Conservation (phyloP, 225 moss, liverwort and hornwort genomes). For the Polytrichum commune region DNA sequence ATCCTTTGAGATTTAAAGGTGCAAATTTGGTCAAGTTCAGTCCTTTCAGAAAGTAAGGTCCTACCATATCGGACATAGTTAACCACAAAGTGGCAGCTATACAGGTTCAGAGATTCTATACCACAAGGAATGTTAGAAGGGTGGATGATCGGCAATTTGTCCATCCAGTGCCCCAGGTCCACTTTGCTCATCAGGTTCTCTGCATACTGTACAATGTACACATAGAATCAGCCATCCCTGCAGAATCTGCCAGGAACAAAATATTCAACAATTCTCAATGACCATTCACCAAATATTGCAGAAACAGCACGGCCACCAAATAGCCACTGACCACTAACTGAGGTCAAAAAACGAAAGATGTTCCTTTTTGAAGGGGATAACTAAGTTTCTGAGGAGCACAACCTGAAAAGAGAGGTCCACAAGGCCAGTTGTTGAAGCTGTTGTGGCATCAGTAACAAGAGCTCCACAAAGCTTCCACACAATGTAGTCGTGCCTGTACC, state of each 20-base stretch:
- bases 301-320: background rate
- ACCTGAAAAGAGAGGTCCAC: slow-evolving; percentile 75
- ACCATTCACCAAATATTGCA: background rate
- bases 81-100: background rate
- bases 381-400: background rate
- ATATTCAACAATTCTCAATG: no score
- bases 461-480: slow-evolving; percentile 90
- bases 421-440: slow-evolving; percentile 96
- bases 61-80: background rate
- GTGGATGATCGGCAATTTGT: slow-evolving; percentile 65
- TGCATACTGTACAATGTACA: slow-evolving; percentile 56
- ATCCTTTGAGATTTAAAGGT: no score
- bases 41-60: no score
- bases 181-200: slow-evolving; percentile 62
- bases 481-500: slow-evolving; percentile 82
- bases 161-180: slow-evolving; percentile 83
- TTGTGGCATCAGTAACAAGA: slow-evolving; percentile 72
- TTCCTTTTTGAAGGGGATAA: background rate
- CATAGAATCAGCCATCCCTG: no score
- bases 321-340: no score
- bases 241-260: no score
- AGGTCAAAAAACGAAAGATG: background rate
- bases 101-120: slow-evolving; percentile 11
- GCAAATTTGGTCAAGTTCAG: no score
- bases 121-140: slow-evolving; percentile 74